Base-by-base conservation (phyloP, 257 asterid genomes). In the Coffea canephora region DNA sequence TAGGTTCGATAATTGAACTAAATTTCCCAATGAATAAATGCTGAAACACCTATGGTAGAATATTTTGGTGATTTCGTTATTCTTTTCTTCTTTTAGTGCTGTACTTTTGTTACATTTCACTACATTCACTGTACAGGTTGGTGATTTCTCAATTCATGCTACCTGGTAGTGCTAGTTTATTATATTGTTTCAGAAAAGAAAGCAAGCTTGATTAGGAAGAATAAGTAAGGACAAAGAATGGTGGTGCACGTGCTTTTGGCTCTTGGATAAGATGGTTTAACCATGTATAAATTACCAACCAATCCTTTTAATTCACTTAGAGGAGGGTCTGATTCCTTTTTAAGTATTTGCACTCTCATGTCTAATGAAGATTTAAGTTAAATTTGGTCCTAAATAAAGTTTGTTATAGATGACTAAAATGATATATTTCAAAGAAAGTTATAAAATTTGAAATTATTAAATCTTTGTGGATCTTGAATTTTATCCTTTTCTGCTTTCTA, bases 1-100 rank as follows among this genome's bases (percentile, higher is more conserved):
- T 95, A 69, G 99, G 99, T 86, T 75, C 11, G 59, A 41, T 61
- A 59, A 34, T 59, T 2, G 34, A 9, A 48, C 43, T 25, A 39
- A 34, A 69, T 79, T 45, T 4, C 52, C 13, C 39, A 54, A 45
- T 59, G 57, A 41, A 46, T 10, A 71, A 71, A 46, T 36, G 25
- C 15, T 46, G 59, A 45, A 1, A 21, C 65, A 21, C 27, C 25
- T 57, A 5, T 2, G 19, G 65, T 21, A 57, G 39, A 31, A 45
- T 45, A 36, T 21, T 0, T 57, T 57, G 27, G 65, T 57, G 65
- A 57, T 21, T 57, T 19, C 27, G 21, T 21, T 19, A 57, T 13
- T 57, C 23, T 52, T 55, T n/a, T n/a, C 62, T 55, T n/a, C 62
- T 55, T 1, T 5, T 0, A 16, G n/a, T 55, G n/a, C 18, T 16